phyloP scores from a whole-genome alignment of 176 grass and related monocot genomes.

The Lolium multiflorum region DNA sequence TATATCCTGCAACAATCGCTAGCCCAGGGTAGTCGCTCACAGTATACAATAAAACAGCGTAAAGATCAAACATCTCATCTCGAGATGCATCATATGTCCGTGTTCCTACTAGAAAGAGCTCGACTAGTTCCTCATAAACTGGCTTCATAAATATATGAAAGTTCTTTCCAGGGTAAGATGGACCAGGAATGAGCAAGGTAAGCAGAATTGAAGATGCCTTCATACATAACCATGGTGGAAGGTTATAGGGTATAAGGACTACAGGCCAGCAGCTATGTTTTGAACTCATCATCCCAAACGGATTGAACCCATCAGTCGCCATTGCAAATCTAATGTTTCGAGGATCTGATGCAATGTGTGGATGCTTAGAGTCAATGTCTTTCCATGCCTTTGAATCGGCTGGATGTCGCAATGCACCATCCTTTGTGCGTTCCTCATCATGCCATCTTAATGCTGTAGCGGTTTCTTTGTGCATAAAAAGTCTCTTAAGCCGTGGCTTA shows the following conservation, averaged over 20 bases:
- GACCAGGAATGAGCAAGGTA: not conserved
- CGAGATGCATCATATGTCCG: slow-evolving; percentile 27
- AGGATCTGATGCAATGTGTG: not conserved
- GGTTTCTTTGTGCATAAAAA: not conserved
- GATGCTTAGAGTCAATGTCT: not conserved
- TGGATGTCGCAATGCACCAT: not conserved
- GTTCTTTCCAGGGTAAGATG: not conserved
- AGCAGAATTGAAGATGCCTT: slow-evolving; percentile 35
- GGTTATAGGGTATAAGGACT: slow-evolving; percentile 26
- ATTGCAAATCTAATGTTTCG: not conserved
- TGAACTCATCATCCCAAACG: not conserved
- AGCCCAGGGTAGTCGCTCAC: no score
- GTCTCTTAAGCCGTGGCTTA: not conserved
- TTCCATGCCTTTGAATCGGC: slow-evolving; percentile 6
- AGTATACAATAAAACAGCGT: no score
- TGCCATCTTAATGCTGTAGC: not conserved
- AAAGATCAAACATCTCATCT: not conserved
- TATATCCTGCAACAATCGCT: not conserved
- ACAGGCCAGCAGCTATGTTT: slow-evolving; percentile 14
- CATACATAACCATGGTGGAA: slow-evolving; percentile 36
- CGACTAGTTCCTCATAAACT: slow-evolving; percentile 22
- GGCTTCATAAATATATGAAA: slow-evolving; percentile 25
- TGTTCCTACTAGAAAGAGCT: not conserved
- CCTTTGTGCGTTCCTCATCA: not conserved
- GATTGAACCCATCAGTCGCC: not conserved